phyloP scores from a whole-genome alignment of 345 rosid genomes.

The Cardiospermum halicacabum region DNA sequence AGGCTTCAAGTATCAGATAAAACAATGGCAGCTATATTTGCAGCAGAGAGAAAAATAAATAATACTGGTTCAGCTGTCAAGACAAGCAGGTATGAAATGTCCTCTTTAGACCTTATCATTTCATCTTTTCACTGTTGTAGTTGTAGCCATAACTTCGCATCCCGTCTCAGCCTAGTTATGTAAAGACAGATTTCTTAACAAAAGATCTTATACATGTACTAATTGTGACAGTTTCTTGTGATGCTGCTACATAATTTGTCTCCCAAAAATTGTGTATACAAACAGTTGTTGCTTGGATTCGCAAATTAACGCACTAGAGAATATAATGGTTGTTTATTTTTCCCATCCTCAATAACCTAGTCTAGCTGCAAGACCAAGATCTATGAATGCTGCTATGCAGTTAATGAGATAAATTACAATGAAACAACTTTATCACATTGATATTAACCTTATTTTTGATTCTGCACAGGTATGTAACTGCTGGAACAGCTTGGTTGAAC shows the following conservation, averaged over 20 bases:
- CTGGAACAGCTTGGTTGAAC: slow-evolving; percentile 88
- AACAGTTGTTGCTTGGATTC: not conserved
- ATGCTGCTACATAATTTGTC: not conserved
- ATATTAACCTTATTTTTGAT: not conserved
- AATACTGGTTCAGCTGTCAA: slow-evolving; percentile 95
- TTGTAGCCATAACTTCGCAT: not conserved
- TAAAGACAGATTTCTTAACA: not conserved
- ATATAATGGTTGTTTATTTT: not conserved
- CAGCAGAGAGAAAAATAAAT: slow-evolving; percentile 89
- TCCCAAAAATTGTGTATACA: not conserved
- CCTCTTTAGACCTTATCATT: not conserved
- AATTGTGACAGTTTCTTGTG: not conserved
- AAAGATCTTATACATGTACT: not conserved
- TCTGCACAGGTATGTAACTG: slow-evolving; percentile 60
- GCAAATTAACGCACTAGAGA: not conserved
- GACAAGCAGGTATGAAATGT: slow-evolving; percentile 69
- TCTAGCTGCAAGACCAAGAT: not conserved
- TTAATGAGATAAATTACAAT: not conserved
- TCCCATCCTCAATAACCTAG: not conserved
- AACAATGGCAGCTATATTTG: slow-evolving; percentile 96
- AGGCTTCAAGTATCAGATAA: slow-evolving; percentile 89
- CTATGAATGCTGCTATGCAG: not conserved
- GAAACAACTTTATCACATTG: not conserved
- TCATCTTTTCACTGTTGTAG: slow-evolving; percentile 6
- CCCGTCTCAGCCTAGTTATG: not conserved